Evolutionary conservation across 176 grass and related monocot species (phyloP).

Genomic region (Musa beccarii): DNA sequence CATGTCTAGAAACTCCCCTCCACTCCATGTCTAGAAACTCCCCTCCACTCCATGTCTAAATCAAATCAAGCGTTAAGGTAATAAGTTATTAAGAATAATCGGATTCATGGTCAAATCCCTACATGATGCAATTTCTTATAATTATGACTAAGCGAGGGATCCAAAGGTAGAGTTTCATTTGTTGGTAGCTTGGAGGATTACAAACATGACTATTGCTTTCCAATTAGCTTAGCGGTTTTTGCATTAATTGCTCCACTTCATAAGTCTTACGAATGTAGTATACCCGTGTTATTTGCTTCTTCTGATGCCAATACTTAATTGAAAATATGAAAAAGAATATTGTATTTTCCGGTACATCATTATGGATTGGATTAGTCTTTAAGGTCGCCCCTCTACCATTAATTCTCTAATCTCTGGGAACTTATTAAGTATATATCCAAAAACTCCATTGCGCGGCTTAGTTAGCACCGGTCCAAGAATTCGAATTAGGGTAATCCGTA

Average conservation of each 20-base stretch:
- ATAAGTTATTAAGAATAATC: background rate
- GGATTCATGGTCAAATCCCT: background rate
- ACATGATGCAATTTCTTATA: background rate
- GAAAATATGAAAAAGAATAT: no score
- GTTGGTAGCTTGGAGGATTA: background rate
- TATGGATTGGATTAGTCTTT: background rate
- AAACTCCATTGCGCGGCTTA: no score
- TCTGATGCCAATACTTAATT: background rate
- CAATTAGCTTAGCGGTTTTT: background rate
- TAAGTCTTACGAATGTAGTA: background rate
- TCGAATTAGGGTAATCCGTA: no score
- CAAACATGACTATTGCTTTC: background rate
- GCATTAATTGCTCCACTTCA: background rate
- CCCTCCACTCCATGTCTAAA: no score
- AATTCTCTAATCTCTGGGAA: background rate
- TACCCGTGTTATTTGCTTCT: background rate
- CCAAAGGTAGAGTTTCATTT: background rate
- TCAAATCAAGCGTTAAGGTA: background rate
- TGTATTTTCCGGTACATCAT: background rate
- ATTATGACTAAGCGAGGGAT: background rate
- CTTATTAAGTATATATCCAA: background rate
- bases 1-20: no score
- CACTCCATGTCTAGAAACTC: no score
- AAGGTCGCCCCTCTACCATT: background rate
- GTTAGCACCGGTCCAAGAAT: no score